These are phyloP conservation scores for Leccinum uliginosum DNA, from an alignment of 768 basidiomycete species.

Conservation along the genomic window DNA sequence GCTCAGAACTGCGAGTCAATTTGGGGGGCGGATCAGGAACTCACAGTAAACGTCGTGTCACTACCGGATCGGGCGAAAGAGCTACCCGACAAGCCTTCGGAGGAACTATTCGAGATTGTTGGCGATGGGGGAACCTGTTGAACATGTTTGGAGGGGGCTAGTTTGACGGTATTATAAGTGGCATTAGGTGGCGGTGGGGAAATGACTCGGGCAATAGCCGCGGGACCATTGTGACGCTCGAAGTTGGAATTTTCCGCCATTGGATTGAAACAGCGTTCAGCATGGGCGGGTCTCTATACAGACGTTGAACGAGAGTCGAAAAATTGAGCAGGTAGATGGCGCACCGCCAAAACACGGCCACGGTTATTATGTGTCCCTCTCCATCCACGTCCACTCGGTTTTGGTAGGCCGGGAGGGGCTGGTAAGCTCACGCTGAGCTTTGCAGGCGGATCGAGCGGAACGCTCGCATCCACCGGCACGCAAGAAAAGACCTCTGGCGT, in stretches of 20 bases:
- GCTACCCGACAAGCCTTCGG: constrained; percentile 14
- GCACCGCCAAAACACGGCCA: not conserved
- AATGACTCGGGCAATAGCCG: not conserved
- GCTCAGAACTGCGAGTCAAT: not conserved
- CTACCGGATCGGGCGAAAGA: constrained; percentile 13
- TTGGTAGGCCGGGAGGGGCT: constrained; percentile 10
- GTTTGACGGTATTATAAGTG: constrained; percentile 5
- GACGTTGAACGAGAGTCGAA: not conserved
- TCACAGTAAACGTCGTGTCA: constrained; percentile 21
- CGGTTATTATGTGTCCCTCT: not conserved
- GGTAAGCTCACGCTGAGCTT: constrained; percentile 2
- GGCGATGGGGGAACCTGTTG: constrained; percentile 13
- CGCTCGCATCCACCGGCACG: not conserved
- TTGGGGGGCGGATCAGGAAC: not conserved
- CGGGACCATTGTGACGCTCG: constrained; percentile 7
- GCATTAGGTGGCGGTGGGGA: constrained; percentile 6
- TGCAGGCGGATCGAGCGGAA: not conserved
- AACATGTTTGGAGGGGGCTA: not conserved
- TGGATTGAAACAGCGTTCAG: not conserved
- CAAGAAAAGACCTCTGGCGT: not conserved
- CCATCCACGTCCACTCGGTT: not conserved
- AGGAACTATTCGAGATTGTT: constrained; percentile 6
- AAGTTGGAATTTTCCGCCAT: not conserved
- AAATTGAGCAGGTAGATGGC: not conserved
- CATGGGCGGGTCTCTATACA: constrained; percentile 2